Conservation (phyloP, 2,329 filamentous ascomycete species). For the Venturia nashicola region DNA sequence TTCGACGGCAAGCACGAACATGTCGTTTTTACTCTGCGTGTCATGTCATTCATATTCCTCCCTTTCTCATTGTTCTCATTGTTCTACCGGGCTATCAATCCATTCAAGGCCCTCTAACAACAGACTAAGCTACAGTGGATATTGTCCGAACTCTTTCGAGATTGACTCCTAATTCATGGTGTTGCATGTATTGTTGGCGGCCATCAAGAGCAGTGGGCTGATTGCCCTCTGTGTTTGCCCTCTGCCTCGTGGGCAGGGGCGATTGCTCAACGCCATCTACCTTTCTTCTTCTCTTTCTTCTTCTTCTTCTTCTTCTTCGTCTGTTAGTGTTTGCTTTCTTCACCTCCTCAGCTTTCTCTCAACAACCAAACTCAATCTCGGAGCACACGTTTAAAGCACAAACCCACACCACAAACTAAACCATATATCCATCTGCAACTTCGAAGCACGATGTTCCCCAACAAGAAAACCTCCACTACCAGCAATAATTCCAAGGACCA, state of each 20-base stretch:
- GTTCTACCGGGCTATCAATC: no score
- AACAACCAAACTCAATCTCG: background rate
- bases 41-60: no score
- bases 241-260: background rate
- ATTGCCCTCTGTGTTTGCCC: background rate
- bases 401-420: background rate
- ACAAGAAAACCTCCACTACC: background rate
- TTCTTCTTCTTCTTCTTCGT: background rate
- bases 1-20: no score
- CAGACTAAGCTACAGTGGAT: no score
- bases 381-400: background rate
- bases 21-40: no score
- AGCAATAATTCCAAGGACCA: constrained; percentile 15
- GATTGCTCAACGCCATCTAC: background rate
- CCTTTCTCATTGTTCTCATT: background rate
- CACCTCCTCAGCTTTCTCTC: background rate
- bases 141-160: no score
- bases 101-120: no score
- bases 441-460: background rate
- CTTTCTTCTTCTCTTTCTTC: background rate
- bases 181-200: no score
- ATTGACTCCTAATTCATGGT: no score
- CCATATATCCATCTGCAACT: background rate
- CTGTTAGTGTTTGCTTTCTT: background rate
- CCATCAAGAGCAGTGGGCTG: no score